Evolutionary conservation across 2,329 filamentous ascomycete genomes (phyloP), one percentile per base, ranked within the genome.

Genomic region (Alternaria gansuensis): DNA sequence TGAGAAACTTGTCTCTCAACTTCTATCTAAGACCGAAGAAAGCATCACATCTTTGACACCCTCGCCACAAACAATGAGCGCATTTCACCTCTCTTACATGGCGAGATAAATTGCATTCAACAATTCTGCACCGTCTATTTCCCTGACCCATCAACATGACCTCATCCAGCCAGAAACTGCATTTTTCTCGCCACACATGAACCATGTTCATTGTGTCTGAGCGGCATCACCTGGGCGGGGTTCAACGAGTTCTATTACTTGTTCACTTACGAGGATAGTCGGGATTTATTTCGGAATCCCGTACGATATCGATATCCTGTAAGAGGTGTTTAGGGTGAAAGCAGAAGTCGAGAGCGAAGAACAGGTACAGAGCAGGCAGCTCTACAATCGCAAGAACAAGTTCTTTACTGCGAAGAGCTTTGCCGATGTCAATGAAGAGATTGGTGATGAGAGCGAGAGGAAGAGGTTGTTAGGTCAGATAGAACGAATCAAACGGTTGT

Each of bases 81-180:
- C 10, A 71, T 70, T 1, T 86, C 84, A 4, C 85, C 85, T 2
- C 78, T 87, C 4, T 78, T 87, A 8, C 85, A 87, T 70, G 85
- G 84, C 60, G 85, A 87, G 64, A 85, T 87, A 72, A 84, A 86
- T 72, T 87, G 84, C 77, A 86, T 87, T 72, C 84, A 86, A 65
- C 74, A 81, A 31, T 87, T 87, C 76, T 87, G 85, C 74, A 78
- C 78, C 1, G 36, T 57, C 39, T 60, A 66, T 39, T 67, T 56
- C 23, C 62, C 66, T 0, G 69, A 59, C 70, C 78, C 11, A 62
- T 73, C 45, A 66, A 80, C 3, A 58, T 70, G 34, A 65, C 78
- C 82, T 1, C 81, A 81, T 0, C 71, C 72, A 36, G 76, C 80
- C 4, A 72, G 74, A 8, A 82, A 84, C 66, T 86, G 84, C 75